Conservation (phyloP, 495 filamentous ascomycete genomes). For the Barbatosphaeria neglecta region DNA sequence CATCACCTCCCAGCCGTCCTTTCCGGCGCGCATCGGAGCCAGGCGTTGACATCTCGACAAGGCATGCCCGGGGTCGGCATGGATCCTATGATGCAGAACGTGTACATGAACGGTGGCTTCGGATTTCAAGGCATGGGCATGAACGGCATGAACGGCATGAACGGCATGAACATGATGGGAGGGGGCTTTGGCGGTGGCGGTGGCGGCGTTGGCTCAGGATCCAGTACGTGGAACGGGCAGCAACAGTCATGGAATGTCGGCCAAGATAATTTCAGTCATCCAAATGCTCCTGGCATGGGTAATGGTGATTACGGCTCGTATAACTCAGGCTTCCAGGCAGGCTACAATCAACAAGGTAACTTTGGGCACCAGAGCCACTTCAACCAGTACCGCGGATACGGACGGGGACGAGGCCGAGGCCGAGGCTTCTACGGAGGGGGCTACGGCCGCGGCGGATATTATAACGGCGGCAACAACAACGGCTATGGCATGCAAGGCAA, state of each 20-base stretch:
- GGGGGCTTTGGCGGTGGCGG: conserved; percentile 51
- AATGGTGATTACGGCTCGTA: conserved; percentile 70
- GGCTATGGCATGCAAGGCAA: conserved; percentile 6
- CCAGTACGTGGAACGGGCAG: conserved; percentile 54
- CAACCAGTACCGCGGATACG: conserved; percentile 53
- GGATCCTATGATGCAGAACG: conserved; percentile 85
- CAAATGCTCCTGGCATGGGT: conserved; percentile 66
- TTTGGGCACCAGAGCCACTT: conserved; percentile 45
- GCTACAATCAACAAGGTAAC: conserved; percentile 48
- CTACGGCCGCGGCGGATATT: conserved; percentile 41
- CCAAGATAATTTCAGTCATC: conserved; percentile 55
- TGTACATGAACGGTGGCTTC: conserved; percentile 73
- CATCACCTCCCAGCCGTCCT: conserved; percentile 5
- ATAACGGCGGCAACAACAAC: conserved; percentile 14
- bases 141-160: conserved; percentile 83
- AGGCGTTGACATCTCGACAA: conserved; percentile 20
- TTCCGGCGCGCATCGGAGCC: conserved; percentile 1
- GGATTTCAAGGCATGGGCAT: conserved; percentile 76
- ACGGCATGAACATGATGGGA: conserved; percentile 70
- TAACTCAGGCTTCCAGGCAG: conserved; percentile 60
- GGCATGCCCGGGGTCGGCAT: conserved; percentile 74
- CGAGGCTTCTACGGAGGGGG: conserved; percentile 37
- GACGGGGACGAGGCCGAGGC: conserved; percentile 53
- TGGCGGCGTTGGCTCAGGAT: conserved; percentile 52
- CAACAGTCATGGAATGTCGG: conserved; percentile 70